Base-by-base conservation (phyloP, 805 yeast species). In the Kodamaea hsintzibuensis region DNA sequence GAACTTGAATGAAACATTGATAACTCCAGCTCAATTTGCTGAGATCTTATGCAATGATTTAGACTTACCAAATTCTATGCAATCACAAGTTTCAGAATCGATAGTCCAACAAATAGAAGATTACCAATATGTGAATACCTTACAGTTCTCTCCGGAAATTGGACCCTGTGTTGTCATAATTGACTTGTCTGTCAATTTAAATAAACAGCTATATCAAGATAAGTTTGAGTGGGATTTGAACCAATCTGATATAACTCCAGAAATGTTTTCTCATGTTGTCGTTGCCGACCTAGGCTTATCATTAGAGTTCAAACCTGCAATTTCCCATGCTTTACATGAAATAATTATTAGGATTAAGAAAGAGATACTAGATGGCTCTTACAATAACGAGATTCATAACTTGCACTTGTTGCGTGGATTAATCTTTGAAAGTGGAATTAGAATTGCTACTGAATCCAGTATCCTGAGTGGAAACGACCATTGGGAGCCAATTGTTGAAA, bases 181-280 rank as follows among this genome's bases (percentile, higher is more conserved):
- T 37, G 89, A 91, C 58, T 71, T 95, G 39, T 85, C 93, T 13
- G 89, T 95, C 48, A 90, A 88, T 64, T 73, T 95, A 57, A 91
- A 91, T 59, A 89, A 89, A 65, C 86, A 85, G 61, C 79, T 92
- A 42, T 91, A 85, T 63, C 96, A 91, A 61, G 99, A 95, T 70
- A 88, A 88, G 67, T 87, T 95, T 59, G 98, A 95, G 70, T 93
- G 98, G 98, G 96, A 95, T 64, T 75, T 95, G 65, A 38, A 64
- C 35, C 78, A 74, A 55, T 67, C 69, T 9, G 73, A 74, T 6
- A 65, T 88, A 18, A 82, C 91, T 0, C 98, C 99, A 0, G 97
- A 91, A 66, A 73, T 73, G 51, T 95, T 95, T 74, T 96, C 98
- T 0, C 81, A 78, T 55, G 80, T 81, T 7, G 91, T 93, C 2